Evolutionary conservation across 1,139 yeast genomes (phyloP), one percentile per base, ranked within the genome.

Genomic region (Saccharomycopsis crataegensis): DNA sequence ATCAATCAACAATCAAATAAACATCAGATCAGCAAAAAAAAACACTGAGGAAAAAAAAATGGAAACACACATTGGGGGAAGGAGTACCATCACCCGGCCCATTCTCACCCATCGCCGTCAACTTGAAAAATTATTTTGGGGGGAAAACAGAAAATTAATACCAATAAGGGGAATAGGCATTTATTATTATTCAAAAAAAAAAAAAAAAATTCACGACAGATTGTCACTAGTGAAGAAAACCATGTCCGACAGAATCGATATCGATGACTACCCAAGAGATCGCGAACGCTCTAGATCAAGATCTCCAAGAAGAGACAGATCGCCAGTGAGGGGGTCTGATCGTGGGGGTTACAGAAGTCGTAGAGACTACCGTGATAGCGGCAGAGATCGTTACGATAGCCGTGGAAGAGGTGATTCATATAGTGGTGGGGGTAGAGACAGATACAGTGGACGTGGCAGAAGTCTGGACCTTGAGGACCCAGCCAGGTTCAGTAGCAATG

Each of bases 191-290:
- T n/a, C n/a, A n/a, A n/a, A n/a, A n/a, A n/a, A n/a, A n/a, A n/a
- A n/a, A n/a, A n/a, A n/a, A n/a, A n/a, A n/a, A n/a, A n/a, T n/a
- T n/a, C n/a, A n/a, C n/a, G n/a, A 22, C 28, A 22, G 28, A 22
- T 22, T 22, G 28, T 4, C 28, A 22, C 28, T 22, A 22, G 28
- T 22, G 28, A 22, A 4, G 28, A 4, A 22, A 41, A 48, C n/a
- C 8, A 76, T 76, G 69, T 60, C 67, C 71, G 80, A 76, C 58
- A 76, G 70, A 49, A 76, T 79, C 77, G 83, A 78, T 60, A 74
- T 78, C 56, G 83, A 78, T 65, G 77, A 75, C 64, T 76, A 75
- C 63, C 28, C 28, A 22, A 22, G 28, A 22, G 65, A 61, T 53
- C 60, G 77, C 78, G 78, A 74, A 62, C 78, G 78, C 59, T 74